A percentile compares a stretch with the other conserved stretches of the same genome.
phyloP scores from a whole-genome alignment of 2,329 filamentous ascomycete species.

The Keithomyces neogunnii region DNA sequence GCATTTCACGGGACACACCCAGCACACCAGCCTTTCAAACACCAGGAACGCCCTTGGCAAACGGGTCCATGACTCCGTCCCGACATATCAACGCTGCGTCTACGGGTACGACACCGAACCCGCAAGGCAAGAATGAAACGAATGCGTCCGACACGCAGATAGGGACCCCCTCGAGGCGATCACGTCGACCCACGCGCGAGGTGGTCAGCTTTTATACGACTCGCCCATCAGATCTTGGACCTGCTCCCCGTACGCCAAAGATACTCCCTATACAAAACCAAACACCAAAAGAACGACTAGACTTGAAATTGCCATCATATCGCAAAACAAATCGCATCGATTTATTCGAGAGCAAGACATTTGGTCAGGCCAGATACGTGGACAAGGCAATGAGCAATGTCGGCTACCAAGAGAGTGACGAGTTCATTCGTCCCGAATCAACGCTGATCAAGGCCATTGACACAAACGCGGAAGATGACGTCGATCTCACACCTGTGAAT shows the following conservation, averaged over 20 bases:
- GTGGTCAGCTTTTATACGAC: constrained; percentile 44
- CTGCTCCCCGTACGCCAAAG: constrained; percentile 48
- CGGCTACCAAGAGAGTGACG: constrained; percentile 90
- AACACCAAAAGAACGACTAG: constrained; percentile 71
- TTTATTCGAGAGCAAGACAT: constrained; percentile 74
- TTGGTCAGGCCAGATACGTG: constrained; percentile 82
- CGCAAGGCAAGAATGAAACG: constrained; percentile 21
- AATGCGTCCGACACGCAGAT: constrained; percentile 21
- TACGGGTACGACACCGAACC: constrained; percentile 33
- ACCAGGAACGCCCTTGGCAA: constrained; percentile 19
- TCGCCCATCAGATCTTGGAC: constrained; percentile 33
- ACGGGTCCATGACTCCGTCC: constrained; percentile 37
- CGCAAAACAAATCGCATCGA: constrained; percentile 71
- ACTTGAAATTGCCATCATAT: constrained; percentile 67
- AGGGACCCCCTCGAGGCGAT: constrained; percentile 25
- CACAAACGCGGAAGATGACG: constrained; percentile 50
- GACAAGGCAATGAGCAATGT: constrained; percentile 95
- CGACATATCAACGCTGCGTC: constrained; percentile 35
- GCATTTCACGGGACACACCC: constrained; percentile 39
- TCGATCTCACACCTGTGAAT: constrained; percentile 31
- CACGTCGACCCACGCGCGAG: constrained; percentile 40
- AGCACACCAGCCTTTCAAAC: constrained; percentile 25
- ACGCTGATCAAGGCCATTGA: constrained; percentile 59
- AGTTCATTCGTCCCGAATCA: constrained; percentile 70
- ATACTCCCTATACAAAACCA: constrained; percentile 71